phyloP scores from a whole-genome alignment of 345 rosid genomes.

The Corymbia maculata region DNA sequence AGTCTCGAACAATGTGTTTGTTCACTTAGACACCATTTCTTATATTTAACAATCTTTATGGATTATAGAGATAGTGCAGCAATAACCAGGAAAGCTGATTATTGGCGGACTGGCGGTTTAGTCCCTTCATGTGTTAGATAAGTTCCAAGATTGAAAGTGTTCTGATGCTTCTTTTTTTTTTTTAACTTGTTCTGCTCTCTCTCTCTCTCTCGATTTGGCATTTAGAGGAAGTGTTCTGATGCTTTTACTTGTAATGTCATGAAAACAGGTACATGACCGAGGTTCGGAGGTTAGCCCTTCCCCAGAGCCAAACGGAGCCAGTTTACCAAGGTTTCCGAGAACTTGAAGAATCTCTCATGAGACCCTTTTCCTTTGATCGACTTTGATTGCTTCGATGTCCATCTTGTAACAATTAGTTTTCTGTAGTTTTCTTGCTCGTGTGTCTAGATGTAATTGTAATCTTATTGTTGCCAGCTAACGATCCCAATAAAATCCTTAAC shows the following conservation, averaged over 20 bases:
- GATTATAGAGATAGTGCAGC: background rate
- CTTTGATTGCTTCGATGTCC: slow-evolving; percentile 13
- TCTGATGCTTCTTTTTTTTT: background rate
- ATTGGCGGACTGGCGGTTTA: background rate
- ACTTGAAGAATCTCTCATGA: slow-evolving; percentile 71
- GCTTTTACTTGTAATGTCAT: background rate
- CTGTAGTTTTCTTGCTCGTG: background rate
- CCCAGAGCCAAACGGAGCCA: slow-evolving; percentile 58
- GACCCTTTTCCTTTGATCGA: slow-evolving; percentile 30
- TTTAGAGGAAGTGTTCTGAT: background rate
- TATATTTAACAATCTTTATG: background rate
- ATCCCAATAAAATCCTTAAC: background rate
- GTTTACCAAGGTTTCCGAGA: slow-evolving; percentile 79
- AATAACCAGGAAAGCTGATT: background rate
- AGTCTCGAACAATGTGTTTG: background rate
- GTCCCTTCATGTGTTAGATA: background rate
- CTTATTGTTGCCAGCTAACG: background rate
- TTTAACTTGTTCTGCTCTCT: background rate
- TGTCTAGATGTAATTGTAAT: background rate
- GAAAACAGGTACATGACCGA: slow-evolving; percentile 84
- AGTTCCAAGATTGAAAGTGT: background rate
- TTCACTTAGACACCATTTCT: background rate
- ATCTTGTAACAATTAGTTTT: background rate
- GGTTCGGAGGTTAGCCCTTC: slow-evolving; percentile 74
- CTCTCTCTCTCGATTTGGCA: background rate